These are phyloP conservation scores for Alternaria ventricosa DNA, from an alignment of 2,329 filamentous ascomycete species.

Conservation along the genomic window DNA sequence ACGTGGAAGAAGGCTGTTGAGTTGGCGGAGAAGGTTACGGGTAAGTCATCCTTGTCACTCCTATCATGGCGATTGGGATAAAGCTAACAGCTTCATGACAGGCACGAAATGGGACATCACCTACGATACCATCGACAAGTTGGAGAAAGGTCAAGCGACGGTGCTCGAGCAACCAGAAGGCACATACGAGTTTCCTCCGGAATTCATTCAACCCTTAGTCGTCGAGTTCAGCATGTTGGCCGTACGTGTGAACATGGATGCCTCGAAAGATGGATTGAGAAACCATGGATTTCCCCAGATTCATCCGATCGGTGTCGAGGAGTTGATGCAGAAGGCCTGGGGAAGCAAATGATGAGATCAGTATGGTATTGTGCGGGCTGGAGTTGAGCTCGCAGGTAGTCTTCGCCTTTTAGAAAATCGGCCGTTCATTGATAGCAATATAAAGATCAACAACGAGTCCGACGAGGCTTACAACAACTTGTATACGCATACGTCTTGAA, in stretches of 20 bases:
- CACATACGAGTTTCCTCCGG: constrained; percentile 3
- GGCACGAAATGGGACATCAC: constrained; percentile 15
- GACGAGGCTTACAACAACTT: background rate
- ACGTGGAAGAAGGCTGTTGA: constrained; percentile 56
- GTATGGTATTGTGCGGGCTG: background rate
- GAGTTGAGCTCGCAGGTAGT: background rate
- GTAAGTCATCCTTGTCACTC: constrained; percentile 18
- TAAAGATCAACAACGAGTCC: background rate
- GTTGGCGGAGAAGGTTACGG: constrained; percentile 52
- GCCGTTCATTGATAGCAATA: background rate
- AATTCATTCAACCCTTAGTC: background rate
- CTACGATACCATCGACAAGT: constrained; percentile 12
- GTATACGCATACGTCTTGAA: background rate
- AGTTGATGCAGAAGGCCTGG: constrained; percentile 17
- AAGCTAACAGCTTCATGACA: background rate
- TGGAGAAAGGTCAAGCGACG: constrained; percentile 14
- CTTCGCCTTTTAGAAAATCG: no score
- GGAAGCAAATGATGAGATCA: background rate
- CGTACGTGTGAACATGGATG: constrained; percentile 11
- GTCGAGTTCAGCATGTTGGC: constrained; percentile 15
- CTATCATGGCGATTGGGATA: background rate
- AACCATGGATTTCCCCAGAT: constrained; percentile 16
- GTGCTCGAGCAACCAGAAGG: constrained; percentile 15
- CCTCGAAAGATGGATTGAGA: constrained; percentile 4
- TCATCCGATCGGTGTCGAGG: constrained; percentile 12